Percentiles rank a stretch among this genome's conserved stretches.
Conservation (phyloP, 176 grass and related monocot genomes). For the Puya raimondii region DNA sequence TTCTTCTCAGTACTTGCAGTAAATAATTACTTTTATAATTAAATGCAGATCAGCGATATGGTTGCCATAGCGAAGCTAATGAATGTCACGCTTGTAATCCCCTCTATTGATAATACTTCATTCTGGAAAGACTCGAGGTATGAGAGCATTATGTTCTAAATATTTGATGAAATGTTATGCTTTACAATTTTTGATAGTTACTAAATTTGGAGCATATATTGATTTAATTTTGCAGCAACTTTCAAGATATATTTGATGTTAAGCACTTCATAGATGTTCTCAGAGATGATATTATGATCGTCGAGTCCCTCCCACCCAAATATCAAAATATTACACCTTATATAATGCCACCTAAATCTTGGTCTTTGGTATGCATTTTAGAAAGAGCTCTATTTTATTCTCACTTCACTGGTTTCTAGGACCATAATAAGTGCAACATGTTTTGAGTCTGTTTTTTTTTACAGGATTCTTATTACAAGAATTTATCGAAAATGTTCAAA, state of each 20-base stretch:
- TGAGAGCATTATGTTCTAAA: neutral
- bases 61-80: constrained; percentile 18
- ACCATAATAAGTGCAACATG: neutral
- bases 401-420: neutral
- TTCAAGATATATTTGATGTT: constrained; percentile 59
- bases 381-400: neutral
- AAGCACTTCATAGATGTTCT: constrained; percentile 44
- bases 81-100: constrained; percentile 18
- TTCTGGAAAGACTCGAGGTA: constrained; percentile 16
- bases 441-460: neutral
- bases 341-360: constrained; percentile 42
- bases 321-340: constrained; percentile 33
- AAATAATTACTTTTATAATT: neutral
- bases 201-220: neutral
- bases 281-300: constrained; percentile 47
- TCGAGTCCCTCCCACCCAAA: constrained; percentile 43
- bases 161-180: neutral
- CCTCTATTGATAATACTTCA: constrained; percentile 8
- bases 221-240: constrained; percentile 30
- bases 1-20: neutral
- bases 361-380: constrained; percentile 43
- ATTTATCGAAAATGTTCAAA: neutral
- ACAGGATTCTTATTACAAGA: constrained; percentile 17
- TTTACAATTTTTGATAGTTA: neutral
- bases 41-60: constrained; percentile 18